A percentile compares a stretch with the other conserved stretches of the same genome.
Evolutionary conservation across 352 stramenopile genomes (phyloP).

Genomic region (Globisporangium nodosum): DNA sequence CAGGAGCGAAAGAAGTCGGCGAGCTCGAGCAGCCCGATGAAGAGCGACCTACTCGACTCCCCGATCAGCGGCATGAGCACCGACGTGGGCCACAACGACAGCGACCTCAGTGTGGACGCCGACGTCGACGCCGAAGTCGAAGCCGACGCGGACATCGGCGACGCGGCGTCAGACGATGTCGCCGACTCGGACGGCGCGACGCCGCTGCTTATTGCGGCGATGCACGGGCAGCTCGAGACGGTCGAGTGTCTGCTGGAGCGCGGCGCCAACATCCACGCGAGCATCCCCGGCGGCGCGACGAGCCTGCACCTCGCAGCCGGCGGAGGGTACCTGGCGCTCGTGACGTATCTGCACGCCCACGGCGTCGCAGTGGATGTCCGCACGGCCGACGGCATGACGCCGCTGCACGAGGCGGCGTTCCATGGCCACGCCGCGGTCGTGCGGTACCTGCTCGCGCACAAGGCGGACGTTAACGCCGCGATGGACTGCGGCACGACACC

Average conservation of each 20-base stretch:
- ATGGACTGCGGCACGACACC: conserved; percentile 43
- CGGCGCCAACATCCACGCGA: conserved; percentile 36
- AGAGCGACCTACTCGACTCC: conserved; percentile 6
- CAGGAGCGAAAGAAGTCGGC: conserved; percentile 13
- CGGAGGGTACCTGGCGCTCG: conserved; percentile 34
- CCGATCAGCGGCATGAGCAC: not conserved
- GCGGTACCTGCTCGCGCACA: conserved; percentile 28
- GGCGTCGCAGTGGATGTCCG: conserved; percentile 28
- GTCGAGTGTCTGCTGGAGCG: conserved; percentile 38
- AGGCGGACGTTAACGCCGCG: conserved; percentile 41
- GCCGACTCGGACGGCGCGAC: conserved; percentile 36
- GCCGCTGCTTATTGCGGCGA: conserved; percentile 47
- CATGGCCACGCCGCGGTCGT: conserved; percentile 43
- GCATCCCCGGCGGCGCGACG: conserved; percentile 32
- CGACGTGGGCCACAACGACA: not conserved
- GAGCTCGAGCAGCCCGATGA: conserved; percentile 2
- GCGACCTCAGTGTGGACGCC: not conserved
- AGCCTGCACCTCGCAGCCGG: conserved; percentile 50
- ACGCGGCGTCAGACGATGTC: conserved; percentile 8
- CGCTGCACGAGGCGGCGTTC: conserved; percentile 41
- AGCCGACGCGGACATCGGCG: not conserved
- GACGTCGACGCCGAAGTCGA: conserved; percentile 2
- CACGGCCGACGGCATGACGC: conserved; percentile 36
- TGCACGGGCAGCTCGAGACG: conserved; percentile 57
- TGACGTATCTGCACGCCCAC: conserved; percentile 35